A percentile compares a stretch with the other conserved stretches of the same genome.
Evolutionary conservation across 2,329 filamentous ascomycete genomes (phyloP).

Genomic region (Cladosporium cucumerinum): DNA sequence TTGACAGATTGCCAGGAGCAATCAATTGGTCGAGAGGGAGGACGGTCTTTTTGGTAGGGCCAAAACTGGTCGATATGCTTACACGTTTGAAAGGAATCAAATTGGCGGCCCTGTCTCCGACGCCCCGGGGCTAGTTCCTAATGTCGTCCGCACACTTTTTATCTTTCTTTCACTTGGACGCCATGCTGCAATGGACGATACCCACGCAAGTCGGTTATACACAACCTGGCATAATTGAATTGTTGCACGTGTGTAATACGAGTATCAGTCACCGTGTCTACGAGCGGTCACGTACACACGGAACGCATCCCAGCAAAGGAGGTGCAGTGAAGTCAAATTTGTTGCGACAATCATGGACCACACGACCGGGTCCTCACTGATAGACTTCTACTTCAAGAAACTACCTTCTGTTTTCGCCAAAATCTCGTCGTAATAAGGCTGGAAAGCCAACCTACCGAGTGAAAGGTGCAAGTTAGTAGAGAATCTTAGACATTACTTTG

Average conservation of each 20-base stretch:
- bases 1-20: neutral
- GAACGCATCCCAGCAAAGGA: neutral
- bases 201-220: neutral
- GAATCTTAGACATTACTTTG: neutral
- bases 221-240: neutral
- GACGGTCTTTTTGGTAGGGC: neutral
- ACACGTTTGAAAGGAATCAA: constrained; percentile 1
- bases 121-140: neutral
- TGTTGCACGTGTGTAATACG: neutral
- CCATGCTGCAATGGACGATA: neutral
- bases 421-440: constrained; percentile 55
- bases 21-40: neutral
- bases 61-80: neutral
- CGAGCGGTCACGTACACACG: neutral
- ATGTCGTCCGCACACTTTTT: neutral
- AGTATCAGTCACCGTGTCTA: neutral
- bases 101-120: neutral
- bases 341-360: neutral
- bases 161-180: neutral
- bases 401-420: constrained; percentile 49
- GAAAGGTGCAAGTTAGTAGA: neutral
- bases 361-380: neutral
- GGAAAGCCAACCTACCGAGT: constrained; percentile 46
- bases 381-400: constrained; percentile 41
- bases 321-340: neutral